These are phyloP conservation scores for Microsporum audouinii DNA, from an alignment of 2,329 filamentous ascomycete species.

Conservation along the genomic window DNA sequence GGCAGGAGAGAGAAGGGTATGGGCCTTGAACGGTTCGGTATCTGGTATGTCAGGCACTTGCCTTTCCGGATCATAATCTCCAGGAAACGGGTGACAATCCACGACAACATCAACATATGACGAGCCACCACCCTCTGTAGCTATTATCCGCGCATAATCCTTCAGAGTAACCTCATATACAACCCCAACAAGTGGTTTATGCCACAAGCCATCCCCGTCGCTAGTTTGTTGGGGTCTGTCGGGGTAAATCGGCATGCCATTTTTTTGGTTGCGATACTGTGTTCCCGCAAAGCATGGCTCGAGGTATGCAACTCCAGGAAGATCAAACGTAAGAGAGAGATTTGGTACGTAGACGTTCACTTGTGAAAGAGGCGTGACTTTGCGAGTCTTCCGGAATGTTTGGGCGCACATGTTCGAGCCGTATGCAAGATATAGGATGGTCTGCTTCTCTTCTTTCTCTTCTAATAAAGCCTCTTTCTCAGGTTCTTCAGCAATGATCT, in stretches of 20 bases:
- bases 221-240: slow-evolving; percentile 1
- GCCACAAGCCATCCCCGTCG: slow-evolving; percentile 44
- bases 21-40: slow-evolving; percentile 61
- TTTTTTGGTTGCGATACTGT: slow-evolving; percentile 41
- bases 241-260: slow-evolving; percentile 4
- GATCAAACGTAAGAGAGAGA: slow-evolving; percentile 68
- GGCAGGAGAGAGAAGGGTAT: slow-evolving; percentile 66
- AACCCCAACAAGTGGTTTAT: slow-evolving; percentile 76
- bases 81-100: slow-evolving; percentile 59
- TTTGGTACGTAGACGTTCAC: slow-evolving; percentile 72
- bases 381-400: slow-evolving; percentile 66
- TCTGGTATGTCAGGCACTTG: slow-evolving; percentile 54
- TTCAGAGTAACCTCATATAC: slow-evolving; percentile 83
- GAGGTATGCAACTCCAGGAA: slow-evolving; percentile 71
- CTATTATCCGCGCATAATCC: slow-evolving; percentile 78
- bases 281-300: slow-evolving; percentile 93
- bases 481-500: slow-evolving; percentile 17
- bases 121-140: slow-evolving; percentile 76
- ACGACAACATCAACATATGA: slow-evolving; percentile 77
- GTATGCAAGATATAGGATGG: slow-evolving; percentile 74
- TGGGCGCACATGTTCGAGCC: slow-evolving; percentile 76
- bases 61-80: slow-evolving; percentile 36
- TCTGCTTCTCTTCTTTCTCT: slow-evolving; percentile 25
- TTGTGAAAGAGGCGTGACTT: slow-evolving; percentile 69
- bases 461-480: slow-evolving; percentile 4